phyloP scores from a whole-genome alignment of 768 basidiomycete species.

The Tulasnella sp. region DNA sequence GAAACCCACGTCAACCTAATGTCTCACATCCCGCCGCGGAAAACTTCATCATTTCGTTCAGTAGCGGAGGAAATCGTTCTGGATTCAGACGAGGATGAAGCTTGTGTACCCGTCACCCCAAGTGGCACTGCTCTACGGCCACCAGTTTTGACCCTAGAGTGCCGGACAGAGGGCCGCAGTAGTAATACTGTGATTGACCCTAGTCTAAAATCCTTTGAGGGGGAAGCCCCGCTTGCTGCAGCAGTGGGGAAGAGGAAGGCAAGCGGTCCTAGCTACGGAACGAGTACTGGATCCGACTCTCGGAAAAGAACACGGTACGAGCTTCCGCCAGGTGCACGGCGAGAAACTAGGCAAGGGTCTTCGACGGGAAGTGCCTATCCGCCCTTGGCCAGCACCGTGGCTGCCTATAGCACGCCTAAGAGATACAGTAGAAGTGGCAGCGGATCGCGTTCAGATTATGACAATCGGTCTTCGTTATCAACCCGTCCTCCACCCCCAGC shows the following conservation, averaged over 20 bases:
- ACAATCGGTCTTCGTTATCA: neutral
- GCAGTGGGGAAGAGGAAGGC: slow-evolving; percentile 40
- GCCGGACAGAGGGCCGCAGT: neutral
- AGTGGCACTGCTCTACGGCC: neutral
- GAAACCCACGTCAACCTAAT: neutral
- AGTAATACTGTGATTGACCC: slow-evolving; percentile 70
- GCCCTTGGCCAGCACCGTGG: neutral
- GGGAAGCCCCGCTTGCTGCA: slow-evolving; percentile 46
- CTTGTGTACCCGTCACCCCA: slow-evolving; percentile 43
- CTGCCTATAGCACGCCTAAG: neutral
- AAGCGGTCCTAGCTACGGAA: slow-evolving; percentile 44
- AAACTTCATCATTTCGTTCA: slow-evolving; percentile 37
- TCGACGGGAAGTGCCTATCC: neutral
- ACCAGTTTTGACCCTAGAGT: neutral
- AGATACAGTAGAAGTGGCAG: neutral
- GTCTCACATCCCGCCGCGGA: slow-evolving; percentile 29
- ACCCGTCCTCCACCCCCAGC: neutral
- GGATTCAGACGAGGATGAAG: slow-evolving; percentile 65
- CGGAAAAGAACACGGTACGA: neutral
- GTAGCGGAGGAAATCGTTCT: slow-evolving; percentile 62
- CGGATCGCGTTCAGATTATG: neutral
- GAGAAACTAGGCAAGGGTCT: neutral
- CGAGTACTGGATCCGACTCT: neutral
- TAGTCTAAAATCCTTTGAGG: slow-evolving; percentile 67
- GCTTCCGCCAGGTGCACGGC: neutral